Conservation (phyloP, 768 basidiomycete genomes). For the Lanmaoa pseudosensibilis region DNA sequence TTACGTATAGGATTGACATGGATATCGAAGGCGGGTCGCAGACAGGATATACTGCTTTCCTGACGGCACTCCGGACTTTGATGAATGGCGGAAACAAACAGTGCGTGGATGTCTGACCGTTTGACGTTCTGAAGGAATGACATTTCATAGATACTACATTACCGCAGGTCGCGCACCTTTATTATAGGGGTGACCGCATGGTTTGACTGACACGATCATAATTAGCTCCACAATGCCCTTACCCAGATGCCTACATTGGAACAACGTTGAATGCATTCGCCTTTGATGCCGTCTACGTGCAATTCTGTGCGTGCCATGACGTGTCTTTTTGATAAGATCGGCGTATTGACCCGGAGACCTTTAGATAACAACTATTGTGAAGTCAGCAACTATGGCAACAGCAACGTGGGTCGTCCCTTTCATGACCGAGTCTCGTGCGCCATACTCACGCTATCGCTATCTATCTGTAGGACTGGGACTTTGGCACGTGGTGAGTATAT, state of each 20-base stretch:
- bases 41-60: conserved; percentile 31
- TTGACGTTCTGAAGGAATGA: neutral
- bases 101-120: conserved; percentile 16
- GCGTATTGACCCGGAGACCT: conserved; percentile 1
- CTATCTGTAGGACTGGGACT: conserved; percentile 45
- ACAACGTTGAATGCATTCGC: conserved; percentile 41
- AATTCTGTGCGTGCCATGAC: conserved; percentile 38
- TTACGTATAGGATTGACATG: conserved; percentile 37
- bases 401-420: conserved; percentile 29
- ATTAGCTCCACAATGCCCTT: conserved; percentile 45
- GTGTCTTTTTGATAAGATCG: neutral
- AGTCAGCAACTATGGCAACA: conserved; percentile 42
- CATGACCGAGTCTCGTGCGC: neutral
- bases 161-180: conserved; percentile 35
- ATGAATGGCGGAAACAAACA: conserved; percentile 30
- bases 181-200: neutral
- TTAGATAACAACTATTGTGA: conserved; percentile 50
- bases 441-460: neutral
- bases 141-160: conserved; percentile 40
- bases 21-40: conserved; percentile 48
- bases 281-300: conserved; percentile 53
- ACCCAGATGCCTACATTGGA: conserved; percentile 47
- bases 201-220: neutral
- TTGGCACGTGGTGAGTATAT: conserved; percentile 35
- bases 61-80: conserved; percentile 26